Percentiles rank a stretch among this genome's conserved stretches.
phyloP scores from a whole-genome alignment of 2,329 filamentous ascomycete species.

The Clarireedia monteithiana region DNA sequence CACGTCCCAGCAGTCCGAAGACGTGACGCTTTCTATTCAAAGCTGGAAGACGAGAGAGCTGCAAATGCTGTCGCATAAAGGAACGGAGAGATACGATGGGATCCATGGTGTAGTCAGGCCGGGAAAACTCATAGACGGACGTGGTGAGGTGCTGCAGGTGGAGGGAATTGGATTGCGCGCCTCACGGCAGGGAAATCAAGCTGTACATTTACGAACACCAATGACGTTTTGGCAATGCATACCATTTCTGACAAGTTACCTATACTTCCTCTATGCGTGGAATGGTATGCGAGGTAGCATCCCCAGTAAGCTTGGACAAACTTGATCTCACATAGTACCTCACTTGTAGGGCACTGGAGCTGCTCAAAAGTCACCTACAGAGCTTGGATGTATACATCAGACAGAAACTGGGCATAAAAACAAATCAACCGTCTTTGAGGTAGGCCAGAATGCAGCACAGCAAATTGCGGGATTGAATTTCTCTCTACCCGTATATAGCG shows the following conservation, averaged over 20 bases:
- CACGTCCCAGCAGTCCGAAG: slow-evolving; percentile 35
- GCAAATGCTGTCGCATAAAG: slow-evolving; percentile 24
- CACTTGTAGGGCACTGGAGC: no score
- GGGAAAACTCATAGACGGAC: not conserved
- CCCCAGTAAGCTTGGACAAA: no score
- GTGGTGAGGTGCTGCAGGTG: slow-evolving; percentile 3
- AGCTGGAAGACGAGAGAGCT: slow-evolving; percentile 33
- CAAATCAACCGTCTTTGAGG: no score
- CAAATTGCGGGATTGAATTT: no score
- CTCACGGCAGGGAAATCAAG: slow-evolving; percentile 12
- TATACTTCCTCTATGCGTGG: no score
- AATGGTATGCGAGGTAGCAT: no score
- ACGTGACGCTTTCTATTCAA: slow-evolving; percentile 35
- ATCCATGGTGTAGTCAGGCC: not conserved
- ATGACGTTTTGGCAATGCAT: slow-evolving; percentile 24
- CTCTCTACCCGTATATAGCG: no score
- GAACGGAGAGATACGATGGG: slow-evolving; percentile 2
- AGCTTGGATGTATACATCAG: no score
- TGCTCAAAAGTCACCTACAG: no score
- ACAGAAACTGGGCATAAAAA: no score
- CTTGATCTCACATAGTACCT: no score
- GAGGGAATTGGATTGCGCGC: not conserved
- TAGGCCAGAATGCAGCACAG: no score
- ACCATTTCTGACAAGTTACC: not conserved
- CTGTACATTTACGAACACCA: slow-evolving; percentile 28